Conservation (phyloP, 805 yeast genomes). For the Henningerozyma blattae region DNA sequence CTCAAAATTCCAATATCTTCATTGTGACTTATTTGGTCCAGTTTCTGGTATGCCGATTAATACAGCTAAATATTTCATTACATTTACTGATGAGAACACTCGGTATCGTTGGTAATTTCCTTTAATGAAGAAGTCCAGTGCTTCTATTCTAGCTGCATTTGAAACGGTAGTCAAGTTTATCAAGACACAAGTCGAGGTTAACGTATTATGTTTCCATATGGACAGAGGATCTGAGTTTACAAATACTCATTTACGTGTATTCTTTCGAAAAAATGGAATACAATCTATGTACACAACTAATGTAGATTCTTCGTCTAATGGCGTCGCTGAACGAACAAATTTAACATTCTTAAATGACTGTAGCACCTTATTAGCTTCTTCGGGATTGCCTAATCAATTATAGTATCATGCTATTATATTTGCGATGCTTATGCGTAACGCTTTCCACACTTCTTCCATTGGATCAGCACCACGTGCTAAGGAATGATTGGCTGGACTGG, state of each 20-base stretch:
- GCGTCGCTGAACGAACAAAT: constrained; percentile 7
- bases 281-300: constrained; percentile 3
- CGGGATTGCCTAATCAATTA: constrained; percentile 4
- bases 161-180: not conserved
- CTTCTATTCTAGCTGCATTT: not conserved
- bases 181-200: constrained; percentile 1
- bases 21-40: constrained; percentile 7
- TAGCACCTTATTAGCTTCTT: constrained; percentile 3
- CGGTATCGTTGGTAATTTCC: constrained; percentile 5
- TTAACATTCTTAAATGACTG: constrained; percentile 7
- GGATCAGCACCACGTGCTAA: constrained; percentile 1
- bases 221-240: constrained; percentile 6
- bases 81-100: constrained; percentile 6
- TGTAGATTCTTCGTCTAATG: constrained; percentile 5
- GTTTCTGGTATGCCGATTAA: not conserved
- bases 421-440: constrained; percentile 3
- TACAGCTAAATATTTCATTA: constrained; percentile 3
- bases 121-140: constrained; percentile 1
- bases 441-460: not conserved
- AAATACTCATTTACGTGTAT: not conserved
- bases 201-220: constrained; percentile 2
- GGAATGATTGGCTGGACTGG: constrained; percentile 4
- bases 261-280: constrained; percentile 3
- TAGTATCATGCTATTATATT: constrained; percentile 7
- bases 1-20: constrained; percentile 4